Evolutionary conservation across 306 rosid species (phyloP).

Genomic region (Phaseolus lunatus): DNA sequence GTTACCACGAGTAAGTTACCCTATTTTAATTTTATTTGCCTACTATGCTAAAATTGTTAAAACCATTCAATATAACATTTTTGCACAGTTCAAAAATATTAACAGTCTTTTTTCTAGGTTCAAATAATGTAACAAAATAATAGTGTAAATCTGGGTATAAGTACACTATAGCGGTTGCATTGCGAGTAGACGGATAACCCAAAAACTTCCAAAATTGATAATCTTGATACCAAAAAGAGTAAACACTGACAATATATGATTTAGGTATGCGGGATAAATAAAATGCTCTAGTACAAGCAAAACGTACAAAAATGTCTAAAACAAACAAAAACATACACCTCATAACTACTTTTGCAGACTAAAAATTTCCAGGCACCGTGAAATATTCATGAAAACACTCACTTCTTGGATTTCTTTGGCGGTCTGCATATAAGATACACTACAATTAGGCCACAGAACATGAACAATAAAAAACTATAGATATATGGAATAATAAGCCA

Average conservation of each 20-base stretch:
- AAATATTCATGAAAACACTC: slow-evolving; percentile 25
- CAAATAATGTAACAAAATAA: too few species aligned
- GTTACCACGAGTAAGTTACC: too few species aligned
- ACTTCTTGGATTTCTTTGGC: slow-evolving; percentile 78
- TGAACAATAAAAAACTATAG: background rate
- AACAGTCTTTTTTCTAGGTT: too few species aligned
- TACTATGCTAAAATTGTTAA: too few species aligned
- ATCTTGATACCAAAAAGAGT: background rate
- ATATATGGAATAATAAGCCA: background rate
- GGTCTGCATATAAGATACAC: slow-evolving; percentile 48
- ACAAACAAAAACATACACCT: slow-evolving; percentile 1
- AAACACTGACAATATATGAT: background rate
- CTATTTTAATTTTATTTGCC: too few species aligned
- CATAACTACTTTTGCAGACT: background rate
- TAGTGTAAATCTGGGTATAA: too few species aligned
- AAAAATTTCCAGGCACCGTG: background rate
- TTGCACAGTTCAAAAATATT: too few species aligned
- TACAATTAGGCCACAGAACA: background rate
- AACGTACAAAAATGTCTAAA: slow-evolving; percentile 15
- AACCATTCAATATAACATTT: too few species aligned
- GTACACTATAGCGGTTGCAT: too few species aligned
- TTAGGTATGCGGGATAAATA: slow-evolving; percentile 8
- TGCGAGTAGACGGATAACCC: background rate
- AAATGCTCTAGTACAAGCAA: slow-evolving; percentile 1
- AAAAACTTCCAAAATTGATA: background rate